phyloP scores from a whole-genome alignment of 768 basidiomycete genomes.

The Mrakia gelida region DNA sequence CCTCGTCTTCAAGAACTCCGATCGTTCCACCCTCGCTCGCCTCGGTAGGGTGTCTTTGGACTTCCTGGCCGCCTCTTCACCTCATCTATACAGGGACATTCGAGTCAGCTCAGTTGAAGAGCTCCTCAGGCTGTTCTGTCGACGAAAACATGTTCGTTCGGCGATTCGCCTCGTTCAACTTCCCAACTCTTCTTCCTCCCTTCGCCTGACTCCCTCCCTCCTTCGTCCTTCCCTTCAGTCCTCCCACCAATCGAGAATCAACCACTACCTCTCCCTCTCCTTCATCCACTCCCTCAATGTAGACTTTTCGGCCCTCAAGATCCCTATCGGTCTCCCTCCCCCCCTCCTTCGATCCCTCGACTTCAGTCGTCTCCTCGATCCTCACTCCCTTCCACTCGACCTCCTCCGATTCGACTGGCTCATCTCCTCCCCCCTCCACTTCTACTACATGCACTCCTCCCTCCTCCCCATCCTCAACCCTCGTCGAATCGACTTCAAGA shows the following conservation, averaged over 20 bases:
- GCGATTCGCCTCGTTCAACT: background rate
- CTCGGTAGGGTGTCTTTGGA: background rate
- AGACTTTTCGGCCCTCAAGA: background rate
- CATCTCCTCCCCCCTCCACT: background rate
- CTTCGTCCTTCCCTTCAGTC: too few relatives aligned
- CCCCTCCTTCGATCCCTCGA: background rate
- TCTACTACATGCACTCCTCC: background rate
- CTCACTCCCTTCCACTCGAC: background rate
- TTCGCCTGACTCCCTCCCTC: too few relatives aligned
- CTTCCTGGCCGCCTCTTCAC: background rate
- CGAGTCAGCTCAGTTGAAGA: background rate
- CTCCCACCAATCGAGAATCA: background rate
- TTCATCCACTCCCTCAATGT: background rate
- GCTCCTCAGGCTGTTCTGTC: background rate
- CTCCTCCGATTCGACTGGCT: background rate
- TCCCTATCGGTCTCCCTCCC: background rate
- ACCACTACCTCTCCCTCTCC: background rate
- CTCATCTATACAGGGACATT: background rate
- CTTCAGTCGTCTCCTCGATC: background rate
- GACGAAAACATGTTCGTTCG: background rate
- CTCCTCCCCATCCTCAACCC: too few relatives aligned
- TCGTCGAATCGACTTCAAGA: too few relatives aligned
- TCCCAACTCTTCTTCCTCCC: background rate
- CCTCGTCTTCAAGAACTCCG: too few relatives aligned
- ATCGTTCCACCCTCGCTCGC: background rate